Evolutionary conservation across 2,329 filamentous ascomycete species (phyloP).

Genomic region (Sclerotinia glacialis): DNA sequence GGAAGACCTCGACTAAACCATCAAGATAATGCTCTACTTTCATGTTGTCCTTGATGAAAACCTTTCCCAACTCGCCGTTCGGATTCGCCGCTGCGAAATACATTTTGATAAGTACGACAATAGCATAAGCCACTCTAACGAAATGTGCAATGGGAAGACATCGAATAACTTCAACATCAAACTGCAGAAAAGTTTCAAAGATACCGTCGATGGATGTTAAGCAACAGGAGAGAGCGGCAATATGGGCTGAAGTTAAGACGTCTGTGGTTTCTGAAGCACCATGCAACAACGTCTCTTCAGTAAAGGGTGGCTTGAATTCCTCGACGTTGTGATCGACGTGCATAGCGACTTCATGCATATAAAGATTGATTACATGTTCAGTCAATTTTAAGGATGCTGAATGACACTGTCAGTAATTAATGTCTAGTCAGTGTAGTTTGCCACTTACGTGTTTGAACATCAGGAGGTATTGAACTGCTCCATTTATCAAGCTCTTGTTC

Average conservation of each 20-base stretch:
- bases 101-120: conserved; percentile 59
- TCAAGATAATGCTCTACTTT: conserved; percentile 66
- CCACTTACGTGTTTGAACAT: conserved; percentile 38
- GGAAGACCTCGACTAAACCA: conserved; percentile 66
- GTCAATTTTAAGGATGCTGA: conserved; percentile 49
- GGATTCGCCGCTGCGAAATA: conserved; percentile 60
- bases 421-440: background rate
- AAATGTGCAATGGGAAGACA: conserved; percentile 50
- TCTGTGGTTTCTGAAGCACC: conserved; percentile 25
- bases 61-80: conserved; percentile 63
- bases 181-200: conserved; percentile 50
- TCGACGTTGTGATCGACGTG: conserved; percentile 55
- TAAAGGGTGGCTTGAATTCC: conserved; percentile 46
- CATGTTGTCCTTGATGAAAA: conserved; percentile 67
- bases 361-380: conserved; percentile 53
- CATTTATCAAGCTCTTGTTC: conserved; percentile 52
- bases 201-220: conserved; percentile 52
- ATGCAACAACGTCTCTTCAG: conserved; percentile 36
- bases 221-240: conserved; percentile 52
- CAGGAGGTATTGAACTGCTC: conserved; percentile 44
- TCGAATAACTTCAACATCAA: conserved; percentile 48
- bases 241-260: conserved; percentile 43
- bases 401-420: conserved; percentile 21
- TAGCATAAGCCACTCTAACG: conserved; percentile 54
- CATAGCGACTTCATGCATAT: conserved; percentile 59